These are phyloP conservation scores for Paramecium caudatum DNA, from an alignment of 73 alveolate genomes.

Conservation along the genomic window DNA sequence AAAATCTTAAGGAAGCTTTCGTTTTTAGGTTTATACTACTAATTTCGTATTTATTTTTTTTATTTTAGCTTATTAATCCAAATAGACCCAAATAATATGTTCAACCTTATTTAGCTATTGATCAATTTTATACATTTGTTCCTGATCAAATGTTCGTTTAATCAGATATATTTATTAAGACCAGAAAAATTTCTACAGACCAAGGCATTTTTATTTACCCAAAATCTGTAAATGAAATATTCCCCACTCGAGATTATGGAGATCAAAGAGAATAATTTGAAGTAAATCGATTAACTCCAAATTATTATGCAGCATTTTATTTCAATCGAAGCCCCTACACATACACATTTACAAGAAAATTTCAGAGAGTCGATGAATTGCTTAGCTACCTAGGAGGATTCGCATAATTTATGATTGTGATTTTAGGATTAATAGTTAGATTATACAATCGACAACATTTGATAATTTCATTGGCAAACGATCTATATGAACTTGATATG, in stretches of 20 bases:
- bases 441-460: conserved; percentile 55
- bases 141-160: conserved; percentile 44
- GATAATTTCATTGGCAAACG: conserved; percentile 36
- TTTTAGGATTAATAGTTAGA: conserved; percentile 25
- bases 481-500: conserved; percentile 58
- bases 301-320: conserved; percentile 65
- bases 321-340: conserved; percentile 24
- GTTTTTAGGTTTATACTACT: conserved; percentile 19
- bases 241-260: conserved; percentile 27
- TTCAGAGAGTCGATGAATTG: conserved; percentile 40
- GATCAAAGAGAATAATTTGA: conserved; percentile 53
- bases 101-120: conserved; percentile 38
- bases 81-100: neutral
- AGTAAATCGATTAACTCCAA: conserved; percentile 7
- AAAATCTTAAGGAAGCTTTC: conserved; percentile 11
- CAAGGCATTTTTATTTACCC: conserved; percentile 38
- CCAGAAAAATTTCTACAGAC: conserved; percentile 27
- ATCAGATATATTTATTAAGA: conserved; percentile 22
- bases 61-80: conserved; percentile 34
- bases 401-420: conserved; percentile 47
- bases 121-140: conserved; percentile 40
- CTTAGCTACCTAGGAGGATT: conserved; percentile 66
- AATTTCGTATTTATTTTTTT: neutral
- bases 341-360: neutral
- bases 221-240: neutral